Conservation (phyloP, 2,329 filamentous ascomycete species). For the Endothia cerciana region DNA sequence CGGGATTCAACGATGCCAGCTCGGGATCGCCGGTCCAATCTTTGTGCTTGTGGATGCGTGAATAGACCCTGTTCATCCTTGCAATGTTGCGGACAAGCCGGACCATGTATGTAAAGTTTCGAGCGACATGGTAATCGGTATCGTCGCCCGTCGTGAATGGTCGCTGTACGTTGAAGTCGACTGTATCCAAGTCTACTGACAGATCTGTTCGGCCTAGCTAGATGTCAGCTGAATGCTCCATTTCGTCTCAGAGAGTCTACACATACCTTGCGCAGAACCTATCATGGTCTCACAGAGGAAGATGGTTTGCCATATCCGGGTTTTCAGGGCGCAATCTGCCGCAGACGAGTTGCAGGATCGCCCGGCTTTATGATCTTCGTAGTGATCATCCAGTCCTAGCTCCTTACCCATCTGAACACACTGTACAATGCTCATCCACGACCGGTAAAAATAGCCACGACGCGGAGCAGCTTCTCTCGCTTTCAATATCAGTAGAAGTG, state of each 20-base stretch:
- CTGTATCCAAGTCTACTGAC: constrained; percentile 72
- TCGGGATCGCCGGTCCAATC: constrained; percentile 88
- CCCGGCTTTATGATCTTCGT: constrained; percentile 74
- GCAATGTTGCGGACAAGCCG: constrained; percentile 78
- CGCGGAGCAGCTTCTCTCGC: constrained; percentile 91
- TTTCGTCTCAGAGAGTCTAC: not conserved
- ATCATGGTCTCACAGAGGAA: constrained; percentile 90
- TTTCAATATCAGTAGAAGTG: constrained; percentile 83
- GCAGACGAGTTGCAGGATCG: constrained; percentile 69
- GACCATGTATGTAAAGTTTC: constrained; percentile 82
- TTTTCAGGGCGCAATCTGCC: constrained; percentile 82
- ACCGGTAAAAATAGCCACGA: constrained; percentile 93
- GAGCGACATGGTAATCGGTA: constrained; percentile 74
- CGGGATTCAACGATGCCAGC: constrained; percentile 77
- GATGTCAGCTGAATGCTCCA: constrained; percentile 19
- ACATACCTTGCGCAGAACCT: constrained; percentile 84
- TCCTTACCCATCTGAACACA: constrained; percentile 94
- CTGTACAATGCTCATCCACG: constrained; percentile 94
- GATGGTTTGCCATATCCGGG: constrained; percentile 86
- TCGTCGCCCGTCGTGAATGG: constrained; percentile 71
- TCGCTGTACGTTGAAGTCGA: constrained; percentile 72
- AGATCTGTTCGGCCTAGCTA: constrained; percentile 74
- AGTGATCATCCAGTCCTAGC: constrained; percentile 85
- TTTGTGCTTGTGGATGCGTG: constrained; percentile 70
- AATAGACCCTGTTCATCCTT: constrained; percentile 75